phyloP scores from a whole-genome alignment of 2,329 filamentous ascomycete genomes.

The Aspergillus proliferans region DNA sequence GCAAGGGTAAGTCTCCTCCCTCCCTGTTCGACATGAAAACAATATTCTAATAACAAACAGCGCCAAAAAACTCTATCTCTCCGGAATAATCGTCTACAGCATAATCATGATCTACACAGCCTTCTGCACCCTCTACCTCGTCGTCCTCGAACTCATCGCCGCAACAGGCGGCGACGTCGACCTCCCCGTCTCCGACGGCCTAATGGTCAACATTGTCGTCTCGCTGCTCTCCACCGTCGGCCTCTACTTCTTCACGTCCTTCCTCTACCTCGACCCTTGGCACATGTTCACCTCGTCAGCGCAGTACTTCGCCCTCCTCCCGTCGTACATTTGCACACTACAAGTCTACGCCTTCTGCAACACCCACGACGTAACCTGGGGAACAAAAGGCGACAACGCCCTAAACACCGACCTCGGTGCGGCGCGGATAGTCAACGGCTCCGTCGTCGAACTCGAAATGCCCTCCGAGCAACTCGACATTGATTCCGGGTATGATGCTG shows the following conservation, averaged over 20 bases:
- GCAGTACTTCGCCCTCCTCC: constrained; percentile 90
- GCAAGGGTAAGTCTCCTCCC: constrained; percentile 56
- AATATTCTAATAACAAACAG: constrained; percentile 18
- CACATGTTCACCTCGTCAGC: constrained; percentile 91
- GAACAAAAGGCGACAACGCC: constrained; percentile 96
- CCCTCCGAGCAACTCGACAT: constrained; percentile 96
- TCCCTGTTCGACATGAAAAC: neutral
- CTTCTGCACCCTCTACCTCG: constrained; percentile 83
- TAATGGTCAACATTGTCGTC: constrained; percentile 92
- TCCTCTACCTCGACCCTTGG: constrained; percentile 96
- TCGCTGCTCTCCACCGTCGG: constrained; percentile 84
- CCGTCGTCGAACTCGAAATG: constrained; percentile 93
- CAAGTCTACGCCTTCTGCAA: constrained; percentile 99
- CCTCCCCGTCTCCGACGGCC: constrained; percentile 68
- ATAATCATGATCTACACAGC: constrained; percentile 95
- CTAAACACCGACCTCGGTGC: constrained; percentile 87
- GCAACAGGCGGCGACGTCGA: constrained; percentile 38
- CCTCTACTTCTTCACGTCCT: constrained; percentile 92
- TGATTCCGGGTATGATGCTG: constrained; percentile 94
- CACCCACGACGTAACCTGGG: constrained; percentile 98
- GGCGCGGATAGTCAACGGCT: constrained; percentile 67
- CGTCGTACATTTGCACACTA: constrained; percentile 90
- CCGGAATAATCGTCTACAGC: constrained; percentile 80
- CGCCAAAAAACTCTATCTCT: constrained; percentile 81
- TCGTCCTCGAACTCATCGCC: constrained; percentile 67